Conservation (phyloP, 129 eudicot genomes). For the Escallonia rubra region DNA sequence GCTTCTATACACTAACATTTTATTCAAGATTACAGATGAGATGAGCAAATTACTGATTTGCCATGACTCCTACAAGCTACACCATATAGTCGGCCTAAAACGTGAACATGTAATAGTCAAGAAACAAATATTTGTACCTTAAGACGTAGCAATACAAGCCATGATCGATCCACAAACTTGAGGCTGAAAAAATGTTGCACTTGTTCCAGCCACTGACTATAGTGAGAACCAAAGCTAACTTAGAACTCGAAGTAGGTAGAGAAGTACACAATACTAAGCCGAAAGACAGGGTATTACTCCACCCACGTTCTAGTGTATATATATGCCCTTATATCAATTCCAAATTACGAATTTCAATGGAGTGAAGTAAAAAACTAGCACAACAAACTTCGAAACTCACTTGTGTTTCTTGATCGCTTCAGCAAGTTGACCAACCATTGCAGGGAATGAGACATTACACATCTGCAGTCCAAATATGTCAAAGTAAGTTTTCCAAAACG, state of each 20-base stretch:
- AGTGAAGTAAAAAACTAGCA: conserved; percentile 4
- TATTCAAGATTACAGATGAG: too few relatives aligned
- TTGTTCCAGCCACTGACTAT: conserved; percentile 76
- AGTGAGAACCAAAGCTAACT: conserved; percentile 12
- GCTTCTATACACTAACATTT: too few relatives aligned
- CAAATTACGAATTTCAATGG: background rate
- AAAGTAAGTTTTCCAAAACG: conserved; percentile 1
- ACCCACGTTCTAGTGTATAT: background rate
- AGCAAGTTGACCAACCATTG: conserved; percentile 38
- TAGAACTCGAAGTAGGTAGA: background rate
- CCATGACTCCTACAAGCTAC: background rate
- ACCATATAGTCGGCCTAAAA: background rate
- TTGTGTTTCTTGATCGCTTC: conserved; percentile 63
- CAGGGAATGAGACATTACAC: conserved; percentile 41
- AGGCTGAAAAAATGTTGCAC: conserved; percentile 48
- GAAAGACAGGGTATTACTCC: too few relatives aligned
- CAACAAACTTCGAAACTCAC: conserved; percentile 44
- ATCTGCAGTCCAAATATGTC: conserved; percentile 41
- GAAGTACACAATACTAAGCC: background rate
- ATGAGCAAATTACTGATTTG: background rate
- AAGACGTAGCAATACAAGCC: conserved; percentile 56
- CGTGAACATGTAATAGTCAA: background rate
- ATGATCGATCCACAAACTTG: conserved; percentile 38
- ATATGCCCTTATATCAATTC: background rate
- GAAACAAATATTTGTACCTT: conserved; percentile 42